Evolutionary conservation across 345 rosid species (phyloP), one percentile per base, ranked within the genome.

Genomic region (Hypericum androsaemum): DNA sequence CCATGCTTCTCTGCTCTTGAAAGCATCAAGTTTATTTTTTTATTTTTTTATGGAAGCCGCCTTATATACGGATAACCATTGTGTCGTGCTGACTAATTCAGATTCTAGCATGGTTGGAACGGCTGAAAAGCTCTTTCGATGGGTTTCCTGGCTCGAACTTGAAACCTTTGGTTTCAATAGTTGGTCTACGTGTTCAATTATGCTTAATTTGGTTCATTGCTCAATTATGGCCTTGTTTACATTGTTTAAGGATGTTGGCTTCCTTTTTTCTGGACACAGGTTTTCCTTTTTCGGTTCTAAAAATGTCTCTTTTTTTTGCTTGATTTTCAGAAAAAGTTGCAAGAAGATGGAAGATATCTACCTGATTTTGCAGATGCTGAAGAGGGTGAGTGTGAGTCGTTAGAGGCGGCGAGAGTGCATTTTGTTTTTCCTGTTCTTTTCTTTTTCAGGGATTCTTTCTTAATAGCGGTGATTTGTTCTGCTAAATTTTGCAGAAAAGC

Each of bases 281-380:
- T 10, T 46, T 50, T 37, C 14, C 8, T 50, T 59, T 54, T 3
- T 50, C 42, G 17, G 52, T 22, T 47, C 16, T 13, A 6, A 6
- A 10, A 10, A 47, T 10, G 22, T 7, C 1, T 35, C 52, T 13
- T 47, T 59, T 47, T 57, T 64, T n/a, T n/a, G n/a, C n/a, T n/a
- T n/a, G n/a, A 63, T 53, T 56, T 48, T 61, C 79, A 90, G 98
- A 84, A 74, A 62, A 87, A 77, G 64, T 71, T 87, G 3, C 96
- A 75, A 62, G 96, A 82, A 71, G 96, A 84, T 64, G 96, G 98
- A 54, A 75, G 64, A 36, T 46, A 80, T 41, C 73, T 76, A 39
- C 98, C 98, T 0, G 96, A 90, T 44, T 90, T 90, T 64, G 86
- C 77, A 51, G 92, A 90, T 71, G 84, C 52, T 39, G 96, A 90